Evolutionary conservation across 768 basidiomycete species (phyloP).

Genomic region (Amanita rubescens): DNA sequence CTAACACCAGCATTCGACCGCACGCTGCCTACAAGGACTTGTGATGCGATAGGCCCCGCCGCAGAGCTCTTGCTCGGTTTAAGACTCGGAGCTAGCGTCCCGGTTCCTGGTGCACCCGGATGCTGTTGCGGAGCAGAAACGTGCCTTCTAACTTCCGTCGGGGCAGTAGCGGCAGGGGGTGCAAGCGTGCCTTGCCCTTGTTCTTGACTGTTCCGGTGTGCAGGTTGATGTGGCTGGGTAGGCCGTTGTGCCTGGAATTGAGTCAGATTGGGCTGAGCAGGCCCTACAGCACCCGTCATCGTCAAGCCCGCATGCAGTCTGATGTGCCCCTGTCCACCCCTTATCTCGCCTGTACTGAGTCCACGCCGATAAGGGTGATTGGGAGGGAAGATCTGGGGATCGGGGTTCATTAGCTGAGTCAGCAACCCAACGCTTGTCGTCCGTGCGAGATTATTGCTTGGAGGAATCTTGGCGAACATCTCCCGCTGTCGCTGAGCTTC

Average conservation of each 20-base stretch:
- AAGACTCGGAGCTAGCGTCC: conserved; percentile 25
- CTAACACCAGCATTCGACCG: conserved; percentile 2
- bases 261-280: conserved; percentile 16
- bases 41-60: conserved; percentile 48
- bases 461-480: conserved; percentile 66
- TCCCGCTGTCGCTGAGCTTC: conserved; percentile 62
- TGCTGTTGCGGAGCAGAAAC: conserved; percentile 4
- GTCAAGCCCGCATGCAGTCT: conserved; percentile 13
- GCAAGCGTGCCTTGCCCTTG: neutral
- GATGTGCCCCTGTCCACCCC: conserved; percentile 12
- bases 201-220: neutral
- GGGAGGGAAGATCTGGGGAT: conserved; percentile 50
- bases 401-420: conserved; percentile 66
- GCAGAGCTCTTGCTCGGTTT: conserved; percentile 49
- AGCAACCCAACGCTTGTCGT: conserved; percentile 47
- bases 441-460: conserved; percentile 32
- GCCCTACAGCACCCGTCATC: conserved; percentile 5
- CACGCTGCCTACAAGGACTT: conserved; percentile 17
- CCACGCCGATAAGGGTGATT: conserved; percentile 53
- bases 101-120: neutral
- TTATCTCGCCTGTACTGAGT: conserved; percentile 41
- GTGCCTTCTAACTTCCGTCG: conserved; percentile 1
- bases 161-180: neutral
- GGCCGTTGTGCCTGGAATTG: conserved; percentile 4
- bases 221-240: neutral